Evolutionary conservation across 768 basidiomycete genomes (phyloP), one percentile per base, ranked within the genome.

Genomic region (Lactifluus subvellereus): DNA sequence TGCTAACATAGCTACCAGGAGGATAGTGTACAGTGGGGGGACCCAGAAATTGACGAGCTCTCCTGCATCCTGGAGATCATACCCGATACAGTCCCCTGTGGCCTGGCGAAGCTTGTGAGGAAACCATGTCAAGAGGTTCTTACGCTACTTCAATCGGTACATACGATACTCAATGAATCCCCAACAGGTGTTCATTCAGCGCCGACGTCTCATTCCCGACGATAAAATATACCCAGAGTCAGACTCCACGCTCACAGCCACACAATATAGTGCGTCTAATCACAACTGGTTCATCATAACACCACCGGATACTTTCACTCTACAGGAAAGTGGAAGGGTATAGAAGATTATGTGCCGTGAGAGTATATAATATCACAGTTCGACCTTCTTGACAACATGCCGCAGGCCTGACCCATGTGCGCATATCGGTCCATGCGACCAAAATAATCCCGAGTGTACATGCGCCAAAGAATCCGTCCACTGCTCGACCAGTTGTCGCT

Each of bases 401-500:
- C 16, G 18, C 45, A 60, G 54, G 22, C 54, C 42, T 32, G 66
- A 72, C 10, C 84, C 83, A 27, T 88, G 87, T 69, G 69, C 72
- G 16, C 86, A 89, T 70, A 45, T 67, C 13, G 88, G 87, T 0
- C 79, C 80, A 6, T 90, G 88, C 67, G 72, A 72, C 56, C 68
- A 69, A 30, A 56, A 57, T 13, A 70, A 70, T 11, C 69, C 72
- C 0, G 54, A 73, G 0, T 89, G 87, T 60, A 67, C 72, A 2
- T 90, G 88, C 71, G 77, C 74, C 65, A 65, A 68, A 30, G 80
- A 79, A 56, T 71, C 74, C n/a, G 74, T 79, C 0, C 80, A 83
- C 63, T 89, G 88, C 67, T 78, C 80, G 57, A 76, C 78, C 11
- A 77, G 75, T 20, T 89, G 88, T 66, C 72, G 74, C 1, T 89